These are phyloP conservation scores for Xylaria telfairii DNA, from an alignment of 495 filamentous ascomycete species.

Conservation along the genomic window DNA sequence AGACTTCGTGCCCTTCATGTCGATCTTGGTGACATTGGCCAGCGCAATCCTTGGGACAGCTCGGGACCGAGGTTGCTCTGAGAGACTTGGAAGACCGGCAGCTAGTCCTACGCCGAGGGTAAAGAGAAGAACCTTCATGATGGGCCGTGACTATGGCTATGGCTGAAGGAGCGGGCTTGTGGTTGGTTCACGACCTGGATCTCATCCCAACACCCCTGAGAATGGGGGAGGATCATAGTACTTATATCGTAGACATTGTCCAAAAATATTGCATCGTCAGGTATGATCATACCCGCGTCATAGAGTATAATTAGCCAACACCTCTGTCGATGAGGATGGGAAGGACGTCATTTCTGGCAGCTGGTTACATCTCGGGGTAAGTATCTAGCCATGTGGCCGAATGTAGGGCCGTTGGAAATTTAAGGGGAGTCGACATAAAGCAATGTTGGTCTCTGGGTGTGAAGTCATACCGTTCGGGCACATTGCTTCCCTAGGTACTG, in stretches of 20 bases:
- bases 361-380: background rate
- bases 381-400: background rate
- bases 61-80: slow-evolving; percentile 10
- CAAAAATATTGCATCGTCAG: too few relatives aligned
- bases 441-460: background rate
- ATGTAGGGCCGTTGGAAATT: background rate
- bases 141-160: background rate
- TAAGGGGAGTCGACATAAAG: background rate
- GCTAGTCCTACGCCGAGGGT: slow-evolving; percentile 30
- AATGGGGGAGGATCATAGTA: too few relatives aligned
- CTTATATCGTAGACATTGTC: too few relatives aligned
- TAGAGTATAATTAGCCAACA: background rate
- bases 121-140: slow-evolving; percentile 35
- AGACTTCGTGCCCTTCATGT: slow-evolving; percentile 24
- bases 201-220: too few relatives aligned
- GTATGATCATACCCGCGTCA: background rate
- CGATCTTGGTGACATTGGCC: slow-evolving; percentile 33
- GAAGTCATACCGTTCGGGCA: background rate
- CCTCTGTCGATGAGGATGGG: background rate
- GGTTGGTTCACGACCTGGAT: too few relatives aligned
- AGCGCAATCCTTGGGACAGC: slow-evolving; percentile 30
- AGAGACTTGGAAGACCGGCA: slow-evolving; percentile 25
- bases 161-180: background rate
- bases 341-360: background rate
- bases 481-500: background rate